Evolutionary conservation across 345 rosid genomes (phyloP), one percentile per base, ranked within the genome.

Genomic region (Dipteronia dyeriana): DNA sequence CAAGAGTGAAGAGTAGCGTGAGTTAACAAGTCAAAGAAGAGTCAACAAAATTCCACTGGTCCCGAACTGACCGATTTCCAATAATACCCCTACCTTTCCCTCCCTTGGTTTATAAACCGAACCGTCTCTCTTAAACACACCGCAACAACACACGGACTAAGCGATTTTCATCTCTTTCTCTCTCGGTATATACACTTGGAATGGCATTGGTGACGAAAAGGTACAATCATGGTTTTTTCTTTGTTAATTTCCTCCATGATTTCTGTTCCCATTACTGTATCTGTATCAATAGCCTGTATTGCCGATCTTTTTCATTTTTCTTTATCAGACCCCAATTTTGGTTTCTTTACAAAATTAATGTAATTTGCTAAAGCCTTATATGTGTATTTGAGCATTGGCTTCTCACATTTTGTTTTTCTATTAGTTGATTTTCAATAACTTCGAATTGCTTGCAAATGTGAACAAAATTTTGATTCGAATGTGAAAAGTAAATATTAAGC

Each of bases 131-230:
- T 26, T 34, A 34, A 34, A 34, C 65, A 34, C 14, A 26, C 6
- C 2, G 16, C 14, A 12, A 19, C 12, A 13, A 14, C 51, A 49
- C 51, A 11, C 62, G 17, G 16, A 49, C 29, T 3, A 71, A 23
- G 54, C 57, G 7, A 12, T 16, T 51, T 17, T 51, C 57, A 2
- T 26, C 61, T 34, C 63, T 49, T 31, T 49, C 8, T 41, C 45
- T 41, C 1, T n/a, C 0, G 1, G 5, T 60, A 4, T 26, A 4
- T 43, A 60, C 8, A 9, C 45, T 4, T 4, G 61, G 34, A 59
- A 29, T 39, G 74, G 69, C 77, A 67, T 79, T 79, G 76, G 49
- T 47, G 54, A 20, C 2, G 19, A 6, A 25, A 25, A 74, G 75
- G 78, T 74, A 68, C 57, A 10, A 22, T 78, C 41, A 39, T 47